A percentile compares a stretch with the other conserved stretches of the same genome.
Conservation (phyloP, 257 asterid species). For the Vinca minor region DNA sequence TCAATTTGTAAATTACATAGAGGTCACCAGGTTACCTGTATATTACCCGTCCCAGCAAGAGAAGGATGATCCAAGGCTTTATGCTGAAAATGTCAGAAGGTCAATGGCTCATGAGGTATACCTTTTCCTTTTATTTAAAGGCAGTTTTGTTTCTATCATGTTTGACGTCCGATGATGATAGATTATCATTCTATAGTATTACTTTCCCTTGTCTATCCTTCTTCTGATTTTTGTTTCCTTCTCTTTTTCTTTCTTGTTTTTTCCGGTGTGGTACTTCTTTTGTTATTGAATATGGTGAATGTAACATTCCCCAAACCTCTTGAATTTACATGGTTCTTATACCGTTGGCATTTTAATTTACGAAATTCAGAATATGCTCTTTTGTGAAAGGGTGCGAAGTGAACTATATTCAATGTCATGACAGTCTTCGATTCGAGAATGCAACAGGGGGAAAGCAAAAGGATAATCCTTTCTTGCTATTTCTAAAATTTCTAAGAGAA, state of each 20-base stretch:
- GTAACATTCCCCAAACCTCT: background rate
- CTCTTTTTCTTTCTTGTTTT: too few relatives aligned
- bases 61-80: conserved; percentile 14
- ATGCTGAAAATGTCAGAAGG: conserved; percentile 19
- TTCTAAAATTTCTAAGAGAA: background rate
- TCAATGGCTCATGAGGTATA: conserved; percentile 64
- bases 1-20: conserved; percentile 66
- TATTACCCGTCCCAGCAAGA: conserved; percentile 76
- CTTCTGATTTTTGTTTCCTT: too few relatives aligned
- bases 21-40: conserved; percentile 62
- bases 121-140: conserved; percentile 10
- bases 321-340: background rate
- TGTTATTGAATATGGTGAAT: background rate
- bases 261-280: background rate
- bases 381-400: background rate
- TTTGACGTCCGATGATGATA: background rate
- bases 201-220: background rate
- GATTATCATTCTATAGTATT: background rate
- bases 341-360: too few relatives aligned
- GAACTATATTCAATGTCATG: background rate
- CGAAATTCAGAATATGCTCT: background rate
- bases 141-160: background rate
- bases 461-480: background rate
- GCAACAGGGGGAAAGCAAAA: background rate
- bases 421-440: too few relatives aligned